Base-by-base conservation (phyloP, 2,329 filamentous ascomycete species). In the Sporothrix euskadiensis region DNA sequence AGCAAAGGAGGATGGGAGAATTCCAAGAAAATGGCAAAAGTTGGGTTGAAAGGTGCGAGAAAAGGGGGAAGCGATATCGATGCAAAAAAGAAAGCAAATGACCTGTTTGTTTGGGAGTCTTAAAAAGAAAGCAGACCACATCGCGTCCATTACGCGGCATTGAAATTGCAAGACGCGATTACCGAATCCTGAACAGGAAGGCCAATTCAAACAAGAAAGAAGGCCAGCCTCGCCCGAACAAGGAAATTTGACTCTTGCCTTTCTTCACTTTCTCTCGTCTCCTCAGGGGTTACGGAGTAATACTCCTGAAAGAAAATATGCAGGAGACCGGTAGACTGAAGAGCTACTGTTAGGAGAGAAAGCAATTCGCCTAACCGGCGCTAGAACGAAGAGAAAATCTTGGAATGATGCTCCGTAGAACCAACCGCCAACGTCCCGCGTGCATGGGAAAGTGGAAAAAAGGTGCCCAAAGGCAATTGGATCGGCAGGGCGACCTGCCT, bases 401-500 rank as follows among this genome's bases (percentile, higher is more conserved):
- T 68, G 39, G 22, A 61, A 47, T 19, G 54, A 54, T 10, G 16
- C 30, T 4, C 30, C 26, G 26, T 35, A 35, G 35, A 3, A 8
- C 1, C 35, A 35, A 35, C 35, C 4, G 35, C 35, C 35, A 35
- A 35, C 35, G 8, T 1, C 2, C 26, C 26, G 26, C 26, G 26
- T 26, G 6, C 32, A n/a, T 41, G 52, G 52, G 22, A 35, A 30
- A 19, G 57, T 59, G 22, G 22, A 26, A n/a, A 52, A 52, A 4
- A 35, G 8, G 4, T 35, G 35, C 35, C 16, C 26, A 22, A 19
- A 49, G 19, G 4, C 14, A 57, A 71, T 63, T 41, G 56, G 69
- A 71, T 71, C 56, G 56, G 49, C 69, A 71, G 56, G 56, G 56
- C 56, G 41, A 63, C 8, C 56, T 63, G 44, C 69, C 30, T 7